Evolutionary conservation across 2,329 filamentous ascomycete species (phyloP).

Genomic region (Colletotrichum limetticola): DNA sequence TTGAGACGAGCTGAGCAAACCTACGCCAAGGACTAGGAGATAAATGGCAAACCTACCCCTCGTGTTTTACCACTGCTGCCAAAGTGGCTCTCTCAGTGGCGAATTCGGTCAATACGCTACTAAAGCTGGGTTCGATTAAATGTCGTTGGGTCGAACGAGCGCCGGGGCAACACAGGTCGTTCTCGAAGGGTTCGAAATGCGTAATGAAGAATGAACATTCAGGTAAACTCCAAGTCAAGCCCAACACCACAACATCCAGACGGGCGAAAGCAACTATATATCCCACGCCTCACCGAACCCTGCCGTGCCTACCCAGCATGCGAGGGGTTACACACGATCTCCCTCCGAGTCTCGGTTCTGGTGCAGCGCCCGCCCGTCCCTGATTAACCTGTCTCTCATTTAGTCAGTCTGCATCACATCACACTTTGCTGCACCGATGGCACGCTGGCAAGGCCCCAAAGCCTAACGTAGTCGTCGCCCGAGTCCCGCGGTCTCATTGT

Average conservation of each 20-base stretch:
- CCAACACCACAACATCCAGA: not conserved
- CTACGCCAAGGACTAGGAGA: not conserved
- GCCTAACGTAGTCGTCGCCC: no score
- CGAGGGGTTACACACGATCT: not conserved
- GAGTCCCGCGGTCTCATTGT: not conserved
- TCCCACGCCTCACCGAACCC: not conserved
- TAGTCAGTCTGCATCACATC: not conserved
- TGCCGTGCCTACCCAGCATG: not conserved
- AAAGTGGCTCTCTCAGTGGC: no score
- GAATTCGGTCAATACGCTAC: no score
- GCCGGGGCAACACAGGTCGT: not conserved
- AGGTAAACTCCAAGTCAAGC: not conserved
- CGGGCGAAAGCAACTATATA: not conserved
- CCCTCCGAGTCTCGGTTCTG: not conserved
- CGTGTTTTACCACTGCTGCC: not conserved
- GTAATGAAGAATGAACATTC: not conserved
- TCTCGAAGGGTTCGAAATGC: not conserved
- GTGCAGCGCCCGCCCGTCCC: no score
- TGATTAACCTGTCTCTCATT: not conserved
- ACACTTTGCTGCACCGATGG: not conserved
- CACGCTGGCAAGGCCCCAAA: not conserved
- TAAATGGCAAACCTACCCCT: not conserved
- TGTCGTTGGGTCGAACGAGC: not conserved
- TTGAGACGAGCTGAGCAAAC: not conserved
- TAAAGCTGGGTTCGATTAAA: no score